Conservation (phyloP, 1,284 basidiomycete species). For the Pisolithus thermaeus region DNA sequence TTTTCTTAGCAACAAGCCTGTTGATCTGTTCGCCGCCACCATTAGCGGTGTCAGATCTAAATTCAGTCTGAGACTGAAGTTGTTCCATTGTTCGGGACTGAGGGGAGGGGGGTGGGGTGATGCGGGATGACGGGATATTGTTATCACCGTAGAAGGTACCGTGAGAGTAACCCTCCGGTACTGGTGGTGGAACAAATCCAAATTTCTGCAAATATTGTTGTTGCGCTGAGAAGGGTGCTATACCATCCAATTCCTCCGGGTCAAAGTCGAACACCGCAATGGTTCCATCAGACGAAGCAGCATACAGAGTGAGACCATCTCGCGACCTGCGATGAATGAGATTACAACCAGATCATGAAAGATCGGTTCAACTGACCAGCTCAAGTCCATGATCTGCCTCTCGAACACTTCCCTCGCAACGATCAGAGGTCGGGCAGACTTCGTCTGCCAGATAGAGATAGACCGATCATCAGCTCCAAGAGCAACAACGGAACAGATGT, state of each 20-base stretch:
- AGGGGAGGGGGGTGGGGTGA: conserved; percentile 47
- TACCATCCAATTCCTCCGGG: conserved; percentile 74
- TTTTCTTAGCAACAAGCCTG: conserved; percentile 66
- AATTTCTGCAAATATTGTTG: conserved; percentile 77
- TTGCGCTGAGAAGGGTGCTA: conserved; percentile 71
- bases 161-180: conserved; percentile 67
- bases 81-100: conserved; percentile 27
- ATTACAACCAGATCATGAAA: background rate
- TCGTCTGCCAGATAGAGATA: conserved; percentile 92
- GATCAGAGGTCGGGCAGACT: conserved; percentile 81
- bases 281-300: conserved; percentile 93
- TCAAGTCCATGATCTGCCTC: conserved; percentile 90
- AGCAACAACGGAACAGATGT: conserved; percentile 83
- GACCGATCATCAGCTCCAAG: conserved; percentile 87
- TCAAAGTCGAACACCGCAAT: conserved; percentile 86
- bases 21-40: conserved; percentile 58
- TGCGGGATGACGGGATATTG: conserved; percentile 26
- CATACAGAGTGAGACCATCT: conserved; percentile 90
- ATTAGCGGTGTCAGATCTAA: conserved; percentile 31
- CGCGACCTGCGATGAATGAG: conserved; percentile 56
- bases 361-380: conserved; percentile 59
- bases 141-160: conserved; percentile 27
- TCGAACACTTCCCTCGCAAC: conserved; percentile 95
- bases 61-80: conserved; percentile 32
- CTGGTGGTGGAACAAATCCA: conserved; percentile 58